A percentile compares a stretch with the other conserved stretches of the same genome.
Evolutionary conservation across 352 stramenopile species (phyloP).

Genomic region (Phytophthora pini): DNA sequence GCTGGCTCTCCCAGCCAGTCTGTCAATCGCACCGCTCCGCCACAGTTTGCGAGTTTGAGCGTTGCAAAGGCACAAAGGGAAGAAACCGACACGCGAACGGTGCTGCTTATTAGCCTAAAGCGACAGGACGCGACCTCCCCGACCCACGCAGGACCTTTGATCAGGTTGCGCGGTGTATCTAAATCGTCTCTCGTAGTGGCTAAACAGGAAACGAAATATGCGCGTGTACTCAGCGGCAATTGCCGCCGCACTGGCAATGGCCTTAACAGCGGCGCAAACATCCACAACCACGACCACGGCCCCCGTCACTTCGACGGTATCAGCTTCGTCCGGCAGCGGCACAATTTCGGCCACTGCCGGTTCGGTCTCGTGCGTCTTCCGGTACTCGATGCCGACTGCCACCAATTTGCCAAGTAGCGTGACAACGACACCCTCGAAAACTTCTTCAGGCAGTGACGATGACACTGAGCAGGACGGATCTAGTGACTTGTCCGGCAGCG

Average conservation of each 20-base stretch:
- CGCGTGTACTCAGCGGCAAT: conserved; percentile 23
- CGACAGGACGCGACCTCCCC: conserved; percentile 17
- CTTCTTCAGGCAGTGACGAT: conserved; percentile 30
- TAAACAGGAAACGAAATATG: conserved; percentile 18
- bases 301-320: background rate
- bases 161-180: conserved; percentile 9
- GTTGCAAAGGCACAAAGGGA: too few relatives aligned
- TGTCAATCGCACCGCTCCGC: conserved; percentile 27
- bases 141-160: conserved; percentile 8
- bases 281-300: conserved; percentile 49
- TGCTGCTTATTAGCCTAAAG: conserved; percentile 15
- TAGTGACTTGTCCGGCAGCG: conserved; percentile 23
- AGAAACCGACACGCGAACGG: too few relatives aligned
- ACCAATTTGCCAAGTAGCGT: conserved; percentile 51
- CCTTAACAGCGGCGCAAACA: conserved; percentile 44
- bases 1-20: conserved; percentile 36
- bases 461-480: conserved; percentile 9
- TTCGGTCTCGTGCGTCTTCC: conserved; percentile 56
- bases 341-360: conserved; percentile 20
- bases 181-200: conserved; percentile 18
- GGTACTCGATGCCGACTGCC: conserved; percentile 60
- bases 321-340: conserved; percentile 50
- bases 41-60: background rate
- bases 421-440: conserved; percentile 22
- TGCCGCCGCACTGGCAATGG: conserved; percentile 14